These are phyloP conservation scores for Aureobasidium pullulans DNA, from an alignment of 2,329 filamentous ascomycete genomes.

Conservation along the genomic window DNA sequence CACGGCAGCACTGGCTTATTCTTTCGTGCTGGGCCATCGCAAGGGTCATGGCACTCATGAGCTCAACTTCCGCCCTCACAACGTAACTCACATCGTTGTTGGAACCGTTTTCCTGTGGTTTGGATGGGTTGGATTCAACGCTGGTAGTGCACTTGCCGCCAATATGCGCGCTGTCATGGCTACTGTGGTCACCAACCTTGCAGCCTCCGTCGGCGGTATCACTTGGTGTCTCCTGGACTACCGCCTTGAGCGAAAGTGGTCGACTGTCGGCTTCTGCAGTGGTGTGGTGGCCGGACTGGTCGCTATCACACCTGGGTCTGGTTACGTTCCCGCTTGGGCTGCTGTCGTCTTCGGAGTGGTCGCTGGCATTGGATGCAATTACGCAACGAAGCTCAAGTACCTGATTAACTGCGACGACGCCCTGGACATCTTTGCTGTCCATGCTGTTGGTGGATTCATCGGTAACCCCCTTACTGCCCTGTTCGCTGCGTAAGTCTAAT, in stretches of 20 bases:
- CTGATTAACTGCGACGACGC: slow-evolving; percentile 73
- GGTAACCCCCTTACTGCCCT: slow-evolving; percentile 74
- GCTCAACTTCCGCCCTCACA: slow-evolving; percentile 86
- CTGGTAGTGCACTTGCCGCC: slow-evolving; percentile 70
- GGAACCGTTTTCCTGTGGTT: slow-evolving; percentile 93
- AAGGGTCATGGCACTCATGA: slow-evolving; percentile 79
- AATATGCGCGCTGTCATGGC: slow-evolving; percentile 84
- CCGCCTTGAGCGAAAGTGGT: slow-evolving; percentile 83
- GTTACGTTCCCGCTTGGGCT: slow-evolving; percentile 78
- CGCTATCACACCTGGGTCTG: slow-evolving; percentile 80
- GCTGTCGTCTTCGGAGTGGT: slow-evolving; percentile 71
- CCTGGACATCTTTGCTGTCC: slow-evolving; percentile 81
- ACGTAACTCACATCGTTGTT: slow-evolving; percentile 85
- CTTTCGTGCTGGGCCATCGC: slow-evolving; percentile 82
- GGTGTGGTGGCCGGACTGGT: slow-evolving; percentile 83
- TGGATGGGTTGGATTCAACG: slow-evolving; percentile 94
- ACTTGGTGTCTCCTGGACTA: slow-evolving; percentile 89
- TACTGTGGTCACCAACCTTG: slow-evolving; percentile 75
- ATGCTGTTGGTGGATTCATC: slow-evolving; percentile 68
- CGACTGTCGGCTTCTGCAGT: slow-evolving; percentile 86
- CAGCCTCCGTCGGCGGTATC: slow-evolving; percentile 75
- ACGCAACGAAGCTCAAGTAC: slow-evolving; percentile 87
- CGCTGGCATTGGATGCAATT: slow-evolving; percentile 74
- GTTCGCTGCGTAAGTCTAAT: slow-evolving; percentile 59
- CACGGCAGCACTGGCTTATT: slow-evolving; percentile 77